Evolutionary conservation across 768 basidiomycete species (phyloP).

Genomic region (Agaricus blazei): DNA sequence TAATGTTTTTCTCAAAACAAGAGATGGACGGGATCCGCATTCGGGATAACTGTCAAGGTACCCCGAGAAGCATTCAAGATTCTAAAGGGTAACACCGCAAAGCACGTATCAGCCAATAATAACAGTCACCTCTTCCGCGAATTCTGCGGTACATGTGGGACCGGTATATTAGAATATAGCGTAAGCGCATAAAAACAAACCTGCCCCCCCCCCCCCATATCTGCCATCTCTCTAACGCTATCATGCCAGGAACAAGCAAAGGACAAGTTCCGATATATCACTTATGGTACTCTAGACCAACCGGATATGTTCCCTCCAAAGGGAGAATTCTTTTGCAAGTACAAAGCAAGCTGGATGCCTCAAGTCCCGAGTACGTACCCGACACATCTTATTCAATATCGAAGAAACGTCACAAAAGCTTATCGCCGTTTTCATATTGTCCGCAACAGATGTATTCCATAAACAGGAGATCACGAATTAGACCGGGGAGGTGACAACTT

Average conservation of each 20-base stretch:
- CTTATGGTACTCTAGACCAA: slow-evolving; percentile 13
- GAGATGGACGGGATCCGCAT: slow-evolving; percentile 17
- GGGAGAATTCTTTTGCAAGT: slow-evolving; percentile 16
- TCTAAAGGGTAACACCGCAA: slow-evolving; percentile 10
- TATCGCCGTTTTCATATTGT: neutral
- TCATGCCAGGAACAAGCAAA: slow-evolving; percentile 12
- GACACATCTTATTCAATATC: neutral
- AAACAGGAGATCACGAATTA: slow-evolving; percentile 15
- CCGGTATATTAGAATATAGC: slow-evolving; percentile 15
- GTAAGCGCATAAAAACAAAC: neutral
- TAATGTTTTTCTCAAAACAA: neutral
- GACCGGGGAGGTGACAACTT: neutral
- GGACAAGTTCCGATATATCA: slow-evolving; percentile 12
- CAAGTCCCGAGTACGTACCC: slow-evolving; percentile 14
- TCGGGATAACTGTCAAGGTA: slow-evolving; percentile 16
- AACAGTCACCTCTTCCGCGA: slow-evolving; percentile 14
- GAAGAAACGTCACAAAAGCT: neutral
- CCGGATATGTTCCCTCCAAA: slow-evolving; percentile 12
- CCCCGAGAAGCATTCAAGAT: slow-evolving; percentile 10
- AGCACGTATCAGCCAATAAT: slow-evolving; percentile 12
- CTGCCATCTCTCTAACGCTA: too few relatives aligned
- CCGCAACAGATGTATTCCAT: slow-evolving; percentile 11
- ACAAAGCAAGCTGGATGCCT: slow-evolving; percentile 14
- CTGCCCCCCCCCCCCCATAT: neutral
- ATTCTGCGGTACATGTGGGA: slow-evolving; percentile 14